Base-by-base conservation (phyloP, 2,329 filamentous ascomycete genomes). In the Alternaria hordeiaustralica region DNA sequence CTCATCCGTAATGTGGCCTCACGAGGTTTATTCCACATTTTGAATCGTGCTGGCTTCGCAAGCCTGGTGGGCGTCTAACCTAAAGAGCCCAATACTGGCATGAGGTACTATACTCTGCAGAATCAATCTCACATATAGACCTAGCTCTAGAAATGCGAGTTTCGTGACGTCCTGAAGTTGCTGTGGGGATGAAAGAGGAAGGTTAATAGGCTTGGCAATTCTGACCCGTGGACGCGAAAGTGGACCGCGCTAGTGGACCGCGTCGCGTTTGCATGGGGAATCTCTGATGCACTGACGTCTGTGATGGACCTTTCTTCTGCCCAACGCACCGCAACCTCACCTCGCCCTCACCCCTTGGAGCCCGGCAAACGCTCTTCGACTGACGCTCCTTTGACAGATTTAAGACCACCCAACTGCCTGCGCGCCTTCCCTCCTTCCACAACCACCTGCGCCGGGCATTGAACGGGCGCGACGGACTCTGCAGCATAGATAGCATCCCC, bases 201-300 rank as follows among this genome's bases (percentile, higher is more conserved):
- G 60, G 49, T 56, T 70, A 68, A 72, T 71, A 28, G 71, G 65
- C 69, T 73, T 73, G 69, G 71, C 70, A 61, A 10, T 33, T 45
- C 46, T 26, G 30, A 33, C 30, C 30, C 30, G 30, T 33, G 30
- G 28, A 64, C 65, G 64, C 61, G 58, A 50, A 54, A 55, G 64
- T 64, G 63, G 61, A 68, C 64, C 73, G 65, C 71, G 65, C 71
- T 70, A 73, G 67, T 45, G 63, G 36, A 55, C 58, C 66, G 70
- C 69, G 71, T 71, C 72, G 72, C 71, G 70, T 71, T 65, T 68
- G 66, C 51, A 55, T 53, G 49, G 45, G 65, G 63, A 66, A 65
- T 73, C 68, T 74, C 70, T 71, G 58, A 70, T 55, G 63, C 62
- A 67, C 64, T 63, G 69, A 70, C 63, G 63, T 64, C 61, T 47